phyloP scores from a whole-genome alignment of 768 basidiomycete species.

The Naematelia encephala region DNA sequence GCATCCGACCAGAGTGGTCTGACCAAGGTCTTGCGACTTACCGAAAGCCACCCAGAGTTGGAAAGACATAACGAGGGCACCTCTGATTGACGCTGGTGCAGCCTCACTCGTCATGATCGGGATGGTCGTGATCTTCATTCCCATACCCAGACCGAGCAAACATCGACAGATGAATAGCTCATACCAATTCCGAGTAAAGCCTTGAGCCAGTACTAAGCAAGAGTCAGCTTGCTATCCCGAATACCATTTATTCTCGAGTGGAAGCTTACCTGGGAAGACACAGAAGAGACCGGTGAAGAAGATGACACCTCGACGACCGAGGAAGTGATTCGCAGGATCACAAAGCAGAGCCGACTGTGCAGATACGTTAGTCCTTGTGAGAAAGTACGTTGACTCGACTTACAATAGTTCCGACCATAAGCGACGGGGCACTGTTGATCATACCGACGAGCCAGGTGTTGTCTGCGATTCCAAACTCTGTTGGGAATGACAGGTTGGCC shows the following conservation, averaged over 20 bases:
- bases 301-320: conserved; percentile 61
- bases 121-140: conserved; percentile 53
- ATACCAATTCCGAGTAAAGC: conserved; percentile 43
- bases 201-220: conserved; percentile 51
- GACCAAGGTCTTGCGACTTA: conserved; percentile 50
- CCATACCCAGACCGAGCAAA: conserved; percentile 46
- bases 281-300: conserved; percentile 54
- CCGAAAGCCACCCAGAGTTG: conserved; percentile 43
- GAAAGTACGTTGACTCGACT: conserved; percentile 6
- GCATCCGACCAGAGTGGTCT: conserved; percentile 50
- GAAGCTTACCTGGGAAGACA: background rate
- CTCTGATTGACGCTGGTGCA: conserved; percentile 77
- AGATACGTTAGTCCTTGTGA: conserved; percentile 11
- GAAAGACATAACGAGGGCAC: conserved; percentile 89
- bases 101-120: conserved; percentile 74
- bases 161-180: conserved; percentile 32
- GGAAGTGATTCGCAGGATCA: conserved; percentile 54
- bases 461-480: conserved; percentile 41
- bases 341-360: conserved; percentile 57
- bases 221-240: conserved; percentile 70
- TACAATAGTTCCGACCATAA: conserved; percentile 27
- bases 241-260: conserved; percentile 52
- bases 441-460: conserved; percentile 41
- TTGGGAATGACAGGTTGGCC: conserved; percentile 46
- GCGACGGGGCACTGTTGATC: conserved; percentile 37